Conservation (phyloP, 2,329 filamentous ascomycete species). For the Diaporthe humulicola region DNA sequence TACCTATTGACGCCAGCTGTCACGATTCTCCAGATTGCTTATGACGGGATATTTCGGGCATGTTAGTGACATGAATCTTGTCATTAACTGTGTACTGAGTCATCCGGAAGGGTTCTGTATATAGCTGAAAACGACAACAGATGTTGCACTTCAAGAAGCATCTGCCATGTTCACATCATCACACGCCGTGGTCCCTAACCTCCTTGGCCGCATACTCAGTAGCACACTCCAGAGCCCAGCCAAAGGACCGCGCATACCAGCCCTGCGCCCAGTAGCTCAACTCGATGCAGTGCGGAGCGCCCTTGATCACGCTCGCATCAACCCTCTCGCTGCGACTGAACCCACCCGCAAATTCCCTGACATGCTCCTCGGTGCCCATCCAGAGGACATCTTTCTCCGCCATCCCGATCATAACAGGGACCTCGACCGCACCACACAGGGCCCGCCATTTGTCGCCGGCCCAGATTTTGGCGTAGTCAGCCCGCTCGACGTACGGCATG, state of each 20-base stretch:
- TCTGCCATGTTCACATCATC: not conserved
- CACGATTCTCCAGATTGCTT: not conserved
- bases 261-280: constrained; percentile 33
- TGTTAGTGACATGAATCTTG: not conserved
- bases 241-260: constrained; percentile 35
- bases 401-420: constrained; percentile 42
- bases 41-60: not conserved
- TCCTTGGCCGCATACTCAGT: not conserved
- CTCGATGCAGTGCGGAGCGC: constrained; percentile 37
- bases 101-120: not conserved
- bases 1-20: no score
- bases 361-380: constrained; percentile 38
- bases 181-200: no score
- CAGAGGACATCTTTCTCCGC: constrained; percentile 42
- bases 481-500: constrained; percentile 39
- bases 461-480: constrained; percentile 32
- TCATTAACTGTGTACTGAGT: not conserved
- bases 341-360: constrained; percentile 38
- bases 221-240: constrained; percentile 37
- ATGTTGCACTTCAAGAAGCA: not conserved
- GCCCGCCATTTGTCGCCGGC: constrained; percentile 13
- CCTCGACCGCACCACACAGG: constrained; percentile 33
- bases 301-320: constrained; percentile 37
- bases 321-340: constrained; percentile 42
- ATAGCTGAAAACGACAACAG: not conserved